Conservation (phyloP, 1,284 basidiomycete species). For the Malassezia japonica region DNA sequence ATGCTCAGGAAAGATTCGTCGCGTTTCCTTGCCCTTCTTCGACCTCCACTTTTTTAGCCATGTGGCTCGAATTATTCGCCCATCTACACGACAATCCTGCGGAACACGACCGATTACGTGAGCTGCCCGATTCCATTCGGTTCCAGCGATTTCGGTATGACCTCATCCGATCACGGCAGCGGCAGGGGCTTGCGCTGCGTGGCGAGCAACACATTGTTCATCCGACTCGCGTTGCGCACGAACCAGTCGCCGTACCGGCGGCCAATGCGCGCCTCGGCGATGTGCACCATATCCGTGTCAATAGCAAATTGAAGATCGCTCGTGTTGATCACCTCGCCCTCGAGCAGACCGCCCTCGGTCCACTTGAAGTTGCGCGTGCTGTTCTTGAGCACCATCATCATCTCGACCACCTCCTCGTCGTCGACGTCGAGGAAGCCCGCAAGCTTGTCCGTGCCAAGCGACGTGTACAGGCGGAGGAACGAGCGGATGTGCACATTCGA, state of each 20-base stretch:
- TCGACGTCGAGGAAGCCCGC: conserved; percentile 74
- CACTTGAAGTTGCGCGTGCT: conserved; percentile 59
- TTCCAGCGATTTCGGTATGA: not conserved
- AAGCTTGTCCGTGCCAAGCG: conserved; percentile 80
- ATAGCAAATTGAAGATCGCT: conserved; percentile 93
- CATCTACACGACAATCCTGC: no score
- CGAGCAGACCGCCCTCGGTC: conserved; percentile 60
- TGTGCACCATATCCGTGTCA: conserved; percentile 88
- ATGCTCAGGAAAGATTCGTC: conserved; percentile 16
- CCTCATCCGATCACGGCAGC: conserved; percentile 7
- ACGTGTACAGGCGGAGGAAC: conserved; percentile 90
- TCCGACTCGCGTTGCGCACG: conserved; percentile 57
- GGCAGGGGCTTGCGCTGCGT: conserved; percentile 35
- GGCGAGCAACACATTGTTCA: conserved; percentile 33
- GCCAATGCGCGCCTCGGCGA: conserved; percentile 84
- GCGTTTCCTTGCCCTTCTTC: conserved; percentile 12
- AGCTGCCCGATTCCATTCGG: not conserved
- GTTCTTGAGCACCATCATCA: conserved; percentile 93
- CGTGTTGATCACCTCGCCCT: conserved; percentile 76
- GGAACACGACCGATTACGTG: no score
- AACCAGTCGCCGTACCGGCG: conserved; percentile 91
- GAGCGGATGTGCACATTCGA: conserved; percentile 76
- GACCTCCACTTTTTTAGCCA: not conserved
- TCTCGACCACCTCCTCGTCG: conserved; percentile 87
- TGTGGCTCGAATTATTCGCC: no score